Evolutionary conservation across 805 yeast species (phyloP).

Genomic region (Lachancea nothofagi): DNA sequence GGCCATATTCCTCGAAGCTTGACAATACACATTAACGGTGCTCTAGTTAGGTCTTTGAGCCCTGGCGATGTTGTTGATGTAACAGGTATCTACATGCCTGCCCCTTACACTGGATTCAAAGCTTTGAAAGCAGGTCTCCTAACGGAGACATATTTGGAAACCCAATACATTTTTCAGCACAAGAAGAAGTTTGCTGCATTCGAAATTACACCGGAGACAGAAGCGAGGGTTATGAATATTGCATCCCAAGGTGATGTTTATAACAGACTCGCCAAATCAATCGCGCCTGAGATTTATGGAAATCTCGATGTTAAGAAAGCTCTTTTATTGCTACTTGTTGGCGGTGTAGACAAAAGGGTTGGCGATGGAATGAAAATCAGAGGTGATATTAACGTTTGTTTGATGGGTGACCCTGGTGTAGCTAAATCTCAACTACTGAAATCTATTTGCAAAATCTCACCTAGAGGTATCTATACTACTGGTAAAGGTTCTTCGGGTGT

Average conservation of each 20-base stretch:
- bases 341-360: constrained; percentile 91
- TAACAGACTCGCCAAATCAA: constrained; percentile 73
- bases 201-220: constrained; percentile 52
- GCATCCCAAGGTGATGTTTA: constrained; percentile 65
- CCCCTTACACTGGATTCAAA: constrained; percentile 92
- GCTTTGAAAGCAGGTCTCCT: constrained; percentile 89
- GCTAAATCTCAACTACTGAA: constrained; percentile 95
- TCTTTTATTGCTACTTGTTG: constrained; percentile 72
- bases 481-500: constrained; percentile 99
- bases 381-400: constrained; percentile 92
- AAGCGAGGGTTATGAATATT: constrained; percentile 49
- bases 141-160: constrained; percentile 90
- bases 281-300: constrained; percentile 97
- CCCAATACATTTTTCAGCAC: constrained; percentile 80
- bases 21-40: constrained; percentile 85
- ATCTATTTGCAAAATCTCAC: constrained; percentile 86
- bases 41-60: constrained; percentile 73
- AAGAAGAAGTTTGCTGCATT: constrained; percentile 76
- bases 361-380: constrained; percentile 97
- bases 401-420: constrained; percentile 99
- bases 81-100: constrained; percentile 86
- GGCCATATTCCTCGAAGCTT: constrained; percentile 94
- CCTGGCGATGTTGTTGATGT: constrained; percentile 97
- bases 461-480: constrained; percentile 94
- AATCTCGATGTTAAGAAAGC: constrained; percentile 93